Conservation (phyloP, 148 eudicot genomes). For the Rheum nobile region DNA sequence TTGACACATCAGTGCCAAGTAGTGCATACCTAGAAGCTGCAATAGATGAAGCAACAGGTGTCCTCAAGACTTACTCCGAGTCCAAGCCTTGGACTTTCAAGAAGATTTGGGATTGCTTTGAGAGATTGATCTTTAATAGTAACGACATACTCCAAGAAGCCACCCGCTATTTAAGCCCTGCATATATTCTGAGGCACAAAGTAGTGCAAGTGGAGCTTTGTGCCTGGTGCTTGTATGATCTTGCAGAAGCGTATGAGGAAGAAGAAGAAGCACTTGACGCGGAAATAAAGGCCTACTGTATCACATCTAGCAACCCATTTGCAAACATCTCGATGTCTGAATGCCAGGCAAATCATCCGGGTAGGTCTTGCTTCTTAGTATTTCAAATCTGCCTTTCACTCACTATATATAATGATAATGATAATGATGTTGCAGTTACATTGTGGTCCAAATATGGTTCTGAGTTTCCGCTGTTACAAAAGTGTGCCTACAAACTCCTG, state of each 20-base stretch:
- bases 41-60: neutral
- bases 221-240: neutral
- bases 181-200: neutral
- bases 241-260: neutral
- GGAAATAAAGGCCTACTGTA: neutral
- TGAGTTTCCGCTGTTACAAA: neutral
- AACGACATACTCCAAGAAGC: neutral
- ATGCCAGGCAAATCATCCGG: neutral
- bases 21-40: neutral
- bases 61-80: neutral
- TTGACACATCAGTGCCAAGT: neutral
- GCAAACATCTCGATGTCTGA: neutral
- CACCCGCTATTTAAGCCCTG: neutral
- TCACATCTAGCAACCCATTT: neutral
- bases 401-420: no score
- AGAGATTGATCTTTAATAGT: neutral
- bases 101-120: neutral
- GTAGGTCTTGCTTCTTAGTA: no score
- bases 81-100: neutral
- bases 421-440: neutral
- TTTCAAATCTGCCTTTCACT: no score
- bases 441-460: neutral
- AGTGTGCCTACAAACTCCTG: neutral
- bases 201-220: neutral
- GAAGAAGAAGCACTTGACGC: neutral